A percentile compares a stretch with the other conserved stretches of the same genome.
Conservation (phyloP, 2,329 filamentous ascomycete species). For the Mariannaea elegans region DNA sequence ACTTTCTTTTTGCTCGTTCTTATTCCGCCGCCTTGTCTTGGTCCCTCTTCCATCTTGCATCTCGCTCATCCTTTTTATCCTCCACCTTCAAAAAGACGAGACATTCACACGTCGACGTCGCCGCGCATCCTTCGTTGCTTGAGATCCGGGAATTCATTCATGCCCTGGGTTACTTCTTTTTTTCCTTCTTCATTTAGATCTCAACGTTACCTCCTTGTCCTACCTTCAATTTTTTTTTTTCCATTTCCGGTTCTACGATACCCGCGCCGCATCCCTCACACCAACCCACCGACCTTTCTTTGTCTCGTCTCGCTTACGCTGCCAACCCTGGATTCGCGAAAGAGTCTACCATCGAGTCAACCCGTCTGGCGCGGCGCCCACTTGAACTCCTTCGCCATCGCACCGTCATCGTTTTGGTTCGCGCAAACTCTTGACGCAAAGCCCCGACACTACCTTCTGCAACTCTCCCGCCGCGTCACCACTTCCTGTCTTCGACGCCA, state of each 20-base stretch:
- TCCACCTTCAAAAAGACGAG: conserved; percentile 22
- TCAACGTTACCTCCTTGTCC: not conserved
- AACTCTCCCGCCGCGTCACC: conserved; percentile 24
- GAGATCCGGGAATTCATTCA: not conserved
- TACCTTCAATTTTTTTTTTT: conserved; percentile 4
- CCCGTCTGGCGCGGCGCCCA: conserved; percentile 19
- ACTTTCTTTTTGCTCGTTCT: conserved; percentile 6
- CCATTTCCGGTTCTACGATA: conserved; percentile 15
- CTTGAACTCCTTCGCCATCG: not conserved
- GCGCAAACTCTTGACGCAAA: conserved; percentile 8
- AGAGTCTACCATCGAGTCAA: conserved; percentile 21
- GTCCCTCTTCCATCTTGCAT: conserved; percentile 19
- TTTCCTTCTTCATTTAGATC: conserved; percentile 4
- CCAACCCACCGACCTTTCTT: conserved; percentile 5
- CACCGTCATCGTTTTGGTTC: not conserved
- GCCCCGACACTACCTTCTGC: conserved; percentile 10
- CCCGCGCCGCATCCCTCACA: conserved; percentile 8
- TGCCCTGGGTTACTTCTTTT: not conserved
- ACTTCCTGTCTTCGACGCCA: conserved; percentile 17
- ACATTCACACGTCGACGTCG: not conserved
- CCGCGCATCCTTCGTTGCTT: conserved; percentile 8
- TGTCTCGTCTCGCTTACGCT: conserved; percentile 20
- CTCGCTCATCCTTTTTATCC: conserved; percentile 13
- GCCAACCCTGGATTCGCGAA: conserved; percentile 22
- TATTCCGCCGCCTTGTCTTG: conserved; percentile 1